Conservation (phyloP, 495 filamentous ascomycete genomes). For the Annulohypoxylon moriforme region DNA sequence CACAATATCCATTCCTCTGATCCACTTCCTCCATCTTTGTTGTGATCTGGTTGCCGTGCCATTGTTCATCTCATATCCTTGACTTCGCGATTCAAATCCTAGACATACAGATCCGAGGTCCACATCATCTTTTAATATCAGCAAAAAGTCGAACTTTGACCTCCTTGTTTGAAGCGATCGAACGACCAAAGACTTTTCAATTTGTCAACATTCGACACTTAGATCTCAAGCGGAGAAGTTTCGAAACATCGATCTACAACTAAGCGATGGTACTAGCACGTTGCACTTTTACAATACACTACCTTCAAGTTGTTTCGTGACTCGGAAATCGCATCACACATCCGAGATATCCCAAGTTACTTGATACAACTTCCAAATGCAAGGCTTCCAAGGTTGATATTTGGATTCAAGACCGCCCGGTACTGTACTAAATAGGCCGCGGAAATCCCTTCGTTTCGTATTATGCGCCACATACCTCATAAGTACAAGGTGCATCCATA, state of each 20-base stretch:
- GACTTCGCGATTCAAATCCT: constrained; percentile 17
- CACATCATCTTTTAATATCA: constrained; percentile 28
- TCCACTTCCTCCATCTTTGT: constrained; percentile 13
- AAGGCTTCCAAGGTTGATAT: neutral
- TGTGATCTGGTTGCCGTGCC: constrained; percentile 30
- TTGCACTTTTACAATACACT: neutral
- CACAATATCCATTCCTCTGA: neutral
- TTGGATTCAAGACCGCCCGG: neutral
- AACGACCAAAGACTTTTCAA: neutral
- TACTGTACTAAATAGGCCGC: neutral
- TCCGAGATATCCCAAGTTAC: neutral
- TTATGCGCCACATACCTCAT: neutral
- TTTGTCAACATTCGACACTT: neutral
- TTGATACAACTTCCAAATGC: neutral
- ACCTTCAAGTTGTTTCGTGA: neutral
- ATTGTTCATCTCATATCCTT: constrained; percentile 20
- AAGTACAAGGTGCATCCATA: neutral
- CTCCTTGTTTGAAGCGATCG: neutral
- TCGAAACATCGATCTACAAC: constrained; percentile 14
- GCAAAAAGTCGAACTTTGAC: constrained; percentile 22
- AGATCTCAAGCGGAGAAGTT: neutral
- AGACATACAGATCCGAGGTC: constrained; percentile 17
- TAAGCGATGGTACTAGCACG: neutral
- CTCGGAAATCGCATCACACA: neutral
- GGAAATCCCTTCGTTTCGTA: neutral